Evolutionary conservation across 2,329 filamentous ascomycete species (phyloP).

Genomic region (Cytospora piceicola): DNA sequence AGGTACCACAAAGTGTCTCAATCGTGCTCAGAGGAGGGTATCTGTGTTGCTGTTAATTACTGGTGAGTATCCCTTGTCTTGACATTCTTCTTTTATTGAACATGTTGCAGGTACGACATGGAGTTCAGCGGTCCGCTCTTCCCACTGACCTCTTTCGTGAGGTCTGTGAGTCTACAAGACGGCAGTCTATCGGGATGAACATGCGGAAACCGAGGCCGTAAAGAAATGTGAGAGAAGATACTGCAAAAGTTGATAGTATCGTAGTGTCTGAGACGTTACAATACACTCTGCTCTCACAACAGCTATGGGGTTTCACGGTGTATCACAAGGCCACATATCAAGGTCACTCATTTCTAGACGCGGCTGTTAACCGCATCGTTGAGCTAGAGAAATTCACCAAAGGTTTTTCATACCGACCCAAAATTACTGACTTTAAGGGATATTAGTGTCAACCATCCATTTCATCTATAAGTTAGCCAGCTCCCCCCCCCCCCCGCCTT

Average conservation of each 20-base stretch:
- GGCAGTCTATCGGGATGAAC: neutral
- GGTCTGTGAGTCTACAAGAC: constrained; percentile 26
- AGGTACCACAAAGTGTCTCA: constrained; percentile 83
- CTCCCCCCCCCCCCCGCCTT: too few relatives aligned
- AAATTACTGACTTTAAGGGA: too few relatives aligned
- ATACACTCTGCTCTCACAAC: neutral
- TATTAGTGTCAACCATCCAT: too few relatives aligned
- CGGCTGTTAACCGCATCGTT: neutral
- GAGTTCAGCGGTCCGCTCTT: constrained; percentile 60
- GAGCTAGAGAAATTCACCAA: neutral
- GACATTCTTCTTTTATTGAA: neutral
- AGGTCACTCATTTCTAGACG: neutral
- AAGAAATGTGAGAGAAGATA: neutral
- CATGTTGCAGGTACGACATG: constrained; percentile 58
- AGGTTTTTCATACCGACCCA: too few relatives aligned
- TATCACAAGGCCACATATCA: neutral
- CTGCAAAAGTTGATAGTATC: neutral
- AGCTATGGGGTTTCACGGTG: neutral
- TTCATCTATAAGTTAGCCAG: too few relatives aligned
- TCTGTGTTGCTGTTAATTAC: constrained; percentile 81
- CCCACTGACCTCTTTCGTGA: constrained; percentile 48
- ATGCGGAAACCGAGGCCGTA: neutral
- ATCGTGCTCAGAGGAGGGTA: constrained; percentile 66
- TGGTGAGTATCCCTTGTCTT: constrained; percentile 55
- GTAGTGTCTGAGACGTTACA: neutral